Conservation (phyloP, 495 filamentous ascomycete species). For the Tuber borchii region DNA sequence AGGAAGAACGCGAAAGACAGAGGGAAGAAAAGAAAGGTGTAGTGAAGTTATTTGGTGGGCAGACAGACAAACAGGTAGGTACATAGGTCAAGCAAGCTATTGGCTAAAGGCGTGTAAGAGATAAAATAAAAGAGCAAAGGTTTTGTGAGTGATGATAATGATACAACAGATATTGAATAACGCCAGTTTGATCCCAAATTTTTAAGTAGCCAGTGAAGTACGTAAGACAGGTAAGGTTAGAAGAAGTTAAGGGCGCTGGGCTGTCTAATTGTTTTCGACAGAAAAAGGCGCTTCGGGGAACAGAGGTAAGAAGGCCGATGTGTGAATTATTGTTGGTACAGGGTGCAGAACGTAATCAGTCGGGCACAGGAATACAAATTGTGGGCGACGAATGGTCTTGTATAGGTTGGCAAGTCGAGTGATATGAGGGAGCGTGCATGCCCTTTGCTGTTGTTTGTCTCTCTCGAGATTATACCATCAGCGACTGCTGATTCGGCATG, state of each 20-base stretch:
- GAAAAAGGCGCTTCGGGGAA: neutral
- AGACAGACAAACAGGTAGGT: neutral
- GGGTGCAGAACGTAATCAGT: neutral
- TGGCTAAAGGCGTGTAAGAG: neutral
- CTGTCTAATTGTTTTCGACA: neutral
- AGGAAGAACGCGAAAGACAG: constrained; percentile 6
- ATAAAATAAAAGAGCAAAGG: neutral
- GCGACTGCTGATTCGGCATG: neutral
- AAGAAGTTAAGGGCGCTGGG: neutral
- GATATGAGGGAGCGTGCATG: neutral
- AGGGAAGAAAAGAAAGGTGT: constrained; percentile 9
- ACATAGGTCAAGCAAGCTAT: neutral
- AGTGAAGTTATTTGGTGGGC: neutral
- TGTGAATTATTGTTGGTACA: constrained; percentile 11
- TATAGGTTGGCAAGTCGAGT: neutral
- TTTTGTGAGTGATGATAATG: neutral
- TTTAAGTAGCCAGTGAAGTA: neutral
- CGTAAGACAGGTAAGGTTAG: neutral
- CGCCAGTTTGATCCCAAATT: neutral
- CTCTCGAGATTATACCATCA: neutral
- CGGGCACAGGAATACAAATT: neutral
- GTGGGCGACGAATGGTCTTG: neutral
- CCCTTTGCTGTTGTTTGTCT: neutral
- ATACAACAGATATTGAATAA: neutral
- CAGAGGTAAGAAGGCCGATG: constrained; percentile 5